Evolutionary conservation across 306 rosid genomes (phyloP).

Genomic region (Ochetophila trinervis): DNA sequence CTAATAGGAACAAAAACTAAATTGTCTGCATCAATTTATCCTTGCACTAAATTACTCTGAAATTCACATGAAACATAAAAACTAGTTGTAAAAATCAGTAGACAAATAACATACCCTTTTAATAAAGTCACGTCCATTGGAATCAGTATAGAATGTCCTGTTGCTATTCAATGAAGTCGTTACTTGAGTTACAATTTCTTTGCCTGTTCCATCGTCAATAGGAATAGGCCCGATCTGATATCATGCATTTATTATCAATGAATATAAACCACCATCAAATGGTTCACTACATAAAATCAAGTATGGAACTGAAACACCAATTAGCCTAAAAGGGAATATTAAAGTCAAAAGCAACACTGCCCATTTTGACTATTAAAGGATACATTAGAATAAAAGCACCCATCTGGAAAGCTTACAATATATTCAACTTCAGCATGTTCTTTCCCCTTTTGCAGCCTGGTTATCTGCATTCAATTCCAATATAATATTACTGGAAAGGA

Average conservation of each 20-base stretch:
- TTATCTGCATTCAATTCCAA: constrained; percentile 44
- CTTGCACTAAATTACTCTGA: neutral
- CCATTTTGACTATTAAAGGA: neutral
- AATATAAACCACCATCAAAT: neutral
- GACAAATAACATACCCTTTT: constrained; percentile 48
- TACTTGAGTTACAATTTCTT: constrained; percentile 72
- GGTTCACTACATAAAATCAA: neutral
- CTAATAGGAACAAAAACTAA: neutral
- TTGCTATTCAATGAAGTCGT: constrained; percentile 52
- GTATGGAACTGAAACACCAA: neutral
- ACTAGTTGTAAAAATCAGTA: constrained; percentile 5
- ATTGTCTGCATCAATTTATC: neutral
- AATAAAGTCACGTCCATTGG: constrained; percentile 91
- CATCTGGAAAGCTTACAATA: constrained; percentile 52
- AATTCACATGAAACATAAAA: constrained; percentile 1
- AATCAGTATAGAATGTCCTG: constrained; percentile 86
- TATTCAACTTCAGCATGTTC: constrained; percentile 96
- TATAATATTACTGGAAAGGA: constrained; percentile 8
- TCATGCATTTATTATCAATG: constrained; percentile 20
- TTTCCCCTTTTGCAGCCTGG: constrained; percentile 76
- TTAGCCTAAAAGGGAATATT: neutral
- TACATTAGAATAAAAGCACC: neutral
- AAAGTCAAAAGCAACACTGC: neutral
- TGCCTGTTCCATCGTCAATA: constrained; percentile 68
- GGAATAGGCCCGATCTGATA: constrained; percentile 94